Evolutionary conservation across 2,329 filamentous ascomycete genomes (phyloP), one percentile per base, ranked within the genome.

Genomic region (Botrytis elliptica): DNA sequence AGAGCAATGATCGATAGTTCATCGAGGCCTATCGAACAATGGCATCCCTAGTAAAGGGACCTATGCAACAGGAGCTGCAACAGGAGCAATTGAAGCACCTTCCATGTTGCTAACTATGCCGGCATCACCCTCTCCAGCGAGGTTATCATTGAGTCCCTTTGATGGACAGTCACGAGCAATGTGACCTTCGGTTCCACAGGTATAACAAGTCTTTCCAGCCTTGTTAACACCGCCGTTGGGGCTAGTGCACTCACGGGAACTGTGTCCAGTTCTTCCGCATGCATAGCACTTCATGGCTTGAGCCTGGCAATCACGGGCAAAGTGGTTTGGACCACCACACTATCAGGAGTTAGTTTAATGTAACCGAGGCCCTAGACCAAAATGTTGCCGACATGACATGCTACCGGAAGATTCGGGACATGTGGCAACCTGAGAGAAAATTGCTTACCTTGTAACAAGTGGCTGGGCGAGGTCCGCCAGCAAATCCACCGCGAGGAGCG

Each of bases 161-260:
- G 94, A 84, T 74, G 94, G 92, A 87, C 96, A 79, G 55, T 79
- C 77, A 76, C 95, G 92, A 74, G 94, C 97, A 84, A 98, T 98
- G 85, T 98, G 95, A 71, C 96, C 96, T 74, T 94, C 90, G 86
- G 98, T 93, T 78, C 95, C 94, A 83, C 96, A 99, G 84, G 95
- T 92, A 87, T 99, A 99, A 90, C 96, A 99, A 77, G 95, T 97
- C 90, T 98, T 99, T 82, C 95, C 95, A 76, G 93, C 94, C 77
- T 94, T 97, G 89, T 96, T 98, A 78, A 98, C 88, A 38, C 96
- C 96, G 73, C 96, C 96, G 83, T 98, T 98, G 77, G 96, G 65
- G 62, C 65, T 64, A 64, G 66, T 73, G 63, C 72, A 44, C 14
- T 29, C 44, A 44, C 91, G 89, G 74, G 81, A 83, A 67, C 84